Evolutionary conservation across 371 early-diverging fungal species (phyloP).

Genomic region (Dentiscutata heterogama): DNA sequence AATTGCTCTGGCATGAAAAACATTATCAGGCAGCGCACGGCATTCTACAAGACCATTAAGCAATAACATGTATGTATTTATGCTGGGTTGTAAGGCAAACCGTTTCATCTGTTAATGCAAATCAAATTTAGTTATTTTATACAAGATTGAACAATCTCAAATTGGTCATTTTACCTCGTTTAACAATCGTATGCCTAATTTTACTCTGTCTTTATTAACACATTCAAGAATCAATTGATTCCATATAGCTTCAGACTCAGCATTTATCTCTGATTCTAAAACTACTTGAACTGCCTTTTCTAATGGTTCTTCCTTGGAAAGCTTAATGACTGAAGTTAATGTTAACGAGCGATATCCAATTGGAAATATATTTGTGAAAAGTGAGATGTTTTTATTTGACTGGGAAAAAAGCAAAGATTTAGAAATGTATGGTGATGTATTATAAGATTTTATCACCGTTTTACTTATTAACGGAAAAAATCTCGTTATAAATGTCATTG

Average conservation of each 20-base stretch:
- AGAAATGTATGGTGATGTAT: too few relatives aligned
- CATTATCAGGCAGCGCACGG: slow-evolving; percentile 48
- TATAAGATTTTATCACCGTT: too few relatives aligned
- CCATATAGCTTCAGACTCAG: neutral
- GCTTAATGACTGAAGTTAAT: neutral
- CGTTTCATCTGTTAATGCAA: slow-evolving; percentile 55
- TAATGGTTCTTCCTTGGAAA: neutral
- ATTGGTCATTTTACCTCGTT: neutral
- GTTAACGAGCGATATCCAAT: too few relatives aligned
- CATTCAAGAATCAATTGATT: slow-evolving; percentile 20
- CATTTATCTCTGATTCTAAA: slow-evolving; percentile 2
- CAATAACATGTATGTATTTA: slow-evolving; percentile 54
- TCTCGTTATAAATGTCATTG: too few relatives aligned
- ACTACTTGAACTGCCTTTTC: neutral
- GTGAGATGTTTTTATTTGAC: too few relatives aligned
- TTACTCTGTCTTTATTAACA: slow-evolving; percentile 8
- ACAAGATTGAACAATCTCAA: too few relatives aligned
- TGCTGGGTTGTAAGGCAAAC: slow-evolving; percentile 52
- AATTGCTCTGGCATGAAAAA: slow-evolving; percentile 49
- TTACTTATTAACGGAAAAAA: too few relatives aligned
- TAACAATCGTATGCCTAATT: neutral
- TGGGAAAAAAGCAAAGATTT: too few relatives aligned
- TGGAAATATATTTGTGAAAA: too few relatives aligned
- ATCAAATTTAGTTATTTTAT: neutral
- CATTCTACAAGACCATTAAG: slow-evolving; percentile 53